Percentiles rank a stretch among this genome's conserved stretches.
phyloP scores from a whole-genome alignment of 2,329 filamentous ascomycete species.

The Pseudocercospora crystallina region DNA sequence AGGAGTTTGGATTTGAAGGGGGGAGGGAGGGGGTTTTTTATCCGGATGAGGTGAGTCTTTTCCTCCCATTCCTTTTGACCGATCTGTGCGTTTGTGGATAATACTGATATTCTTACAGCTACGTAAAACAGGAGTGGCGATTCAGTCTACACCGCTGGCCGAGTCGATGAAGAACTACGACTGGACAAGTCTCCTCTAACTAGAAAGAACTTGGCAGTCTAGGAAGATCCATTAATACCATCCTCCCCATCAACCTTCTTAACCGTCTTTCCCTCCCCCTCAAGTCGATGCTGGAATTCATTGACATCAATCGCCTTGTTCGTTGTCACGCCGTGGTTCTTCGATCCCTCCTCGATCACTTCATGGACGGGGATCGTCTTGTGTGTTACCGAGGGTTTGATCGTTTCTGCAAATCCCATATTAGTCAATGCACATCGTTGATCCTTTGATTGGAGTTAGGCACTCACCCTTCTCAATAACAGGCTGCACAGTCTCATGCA shows the following conservation, averaged over 20 bases:
- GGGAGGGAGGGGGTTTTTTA: too few species aligned
- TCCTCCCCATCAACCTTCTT: conserved; percentile 6
- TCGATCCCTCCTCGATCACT: conserved; percentile 24
- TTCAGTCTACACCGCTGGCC: too few species aligned
- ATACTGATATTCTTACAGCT: too few species aligned
- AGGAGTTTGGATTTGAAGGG: too few species aligned
- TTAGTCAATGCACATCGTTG: not conserved
- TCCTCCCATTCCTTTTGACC: too few species aligned
- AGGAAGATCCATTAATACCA: too few species aligned
- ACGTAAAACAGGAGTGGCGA: too few species aligned
- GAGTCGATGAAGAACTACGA: too few species aligned
- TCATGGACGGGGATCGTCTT: conserved; percentile 29
- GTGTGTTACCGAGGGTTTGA: conserved; percentile 27
- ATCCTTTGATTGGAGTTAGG: not conserved
- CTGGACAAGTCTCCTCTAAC: too few species aligned
- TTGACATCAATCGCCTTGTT: conserved; percentile 25
- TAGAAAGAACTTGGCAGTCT: too few species aligned
- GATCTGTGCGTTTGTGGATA: too few species aligned
- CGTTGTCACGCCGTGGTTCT: conserved; percentile 27
- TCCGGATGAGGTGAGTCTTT: too few species aligned
- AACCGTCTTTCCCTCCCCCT: conserved; percentile 13
- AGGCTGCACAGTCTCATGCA: conserved; percentile 30
- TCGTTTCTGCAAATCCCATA: conserved; percentile 18
- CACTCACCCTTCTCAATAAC: conserved; percentile 30
- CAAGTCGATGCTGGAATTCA: conserved; percentile 25